Evolutionary conservation across 805 yeast genomes (phyloP).

Genomic region (Myxozyma vanderwaltii): DNA sequence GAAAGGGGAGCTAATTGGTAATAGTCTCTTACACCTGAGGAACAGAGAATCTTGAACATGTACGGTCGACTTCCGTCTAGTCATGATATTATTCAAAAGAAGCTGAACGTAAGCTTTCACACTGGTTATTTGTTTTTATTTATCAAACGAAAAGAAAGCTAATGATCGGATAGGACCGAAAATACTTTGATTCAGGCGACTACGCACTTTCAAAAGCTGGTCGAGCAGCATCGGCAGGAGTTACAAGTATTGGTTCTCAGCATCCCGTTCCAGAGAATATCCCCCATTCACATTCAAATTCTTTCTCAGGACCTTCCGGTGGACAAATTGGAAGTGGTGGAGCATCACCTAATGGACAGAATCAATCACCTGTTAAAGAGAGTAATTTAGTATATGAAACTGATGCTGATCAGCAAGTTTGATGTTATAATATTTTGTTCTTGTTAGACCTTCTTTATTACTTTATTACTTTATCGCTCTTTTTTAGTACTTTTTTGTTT

Average conservation of each 20-base stretch:
- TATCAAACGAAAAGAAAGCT: no score
- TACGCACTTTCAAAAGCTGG: conserved; percentile 69
- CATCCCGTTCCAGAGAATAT: conserved; percentile 40
- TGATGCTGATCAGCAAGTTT: not conserved
- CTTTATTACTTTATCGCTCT: not conserved
- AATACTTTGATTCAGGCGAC: conserved; percentile 92
- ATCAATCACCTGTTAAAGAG: conserved; percentile 32
- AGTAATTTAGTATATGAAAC: conserved; percentile 29
- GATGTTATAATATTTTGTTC: not conserved
- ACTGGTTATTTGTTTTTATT: not conserved
- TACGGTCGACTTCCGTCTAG: conserved; percentile 86
- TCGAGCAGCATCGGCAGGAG: conserved; percentile 40
- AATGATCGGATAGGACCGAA: conserved; percentile 60
- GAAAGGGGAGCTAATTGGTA: not conserved
- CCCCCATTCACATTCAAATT: conserved; percentile 34
- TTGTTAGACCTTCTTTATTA: not conserved
- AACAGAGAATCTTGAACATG: conserved; percentile 70
- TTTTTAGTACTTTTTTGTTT: not conserved
- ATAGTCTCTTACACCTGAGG: conserved; percentile 57
- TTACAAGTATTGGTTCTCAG: conserved; percentile 37
- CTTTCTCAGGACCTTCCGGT: conserved; percentile 17
- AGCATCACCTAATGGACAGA: not conserved
- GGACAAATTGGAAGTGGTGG: not conserved
- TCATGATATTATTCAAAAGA: conserved; percentile 71
- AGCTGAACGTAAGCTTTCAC: conserved; percentile 45